These are phyloP conservation scores for Nepenthes gracilis DNA, from an alignment of 148 eudicot genomes.

Conservation along the genomic window DNA sequence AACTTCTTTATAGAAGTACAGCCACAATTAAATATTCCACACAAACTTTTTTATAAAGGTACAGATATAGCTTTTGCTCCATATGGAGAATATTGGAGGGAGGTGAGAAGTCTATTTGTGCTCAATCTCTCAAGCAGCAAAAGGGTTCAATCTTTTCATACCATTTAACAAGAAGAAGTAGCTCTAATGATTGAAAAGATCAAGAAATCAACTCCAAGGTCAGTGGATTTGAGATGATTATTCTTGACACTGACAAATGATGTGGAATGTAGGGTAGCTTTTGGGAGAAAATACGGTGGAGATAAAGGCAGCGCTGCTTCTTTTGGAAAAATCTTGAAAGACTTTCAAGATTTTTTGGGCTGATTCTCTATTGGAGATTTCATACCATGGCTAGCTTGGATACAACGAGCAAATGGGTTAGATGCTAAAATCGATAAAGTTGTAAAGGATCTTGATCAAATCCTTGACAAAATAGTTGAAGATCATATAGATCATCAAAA, in stretches of 20 bases:
- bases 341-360: slow-evolving; percentile 31
- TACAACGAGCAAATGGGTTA: slow-evolving; percentile 7
- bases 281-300: slow-evolving; percentile 53
- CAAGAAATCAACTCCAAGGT: slow-evolving; percentile 1
- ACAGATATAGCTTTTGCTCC: slow-evolving; percentile 3
- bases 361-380: slow-evolving; percentile 20
- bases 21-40: slow-evolving; percentile 4
- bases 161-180: slow-evolving; percentile 31
- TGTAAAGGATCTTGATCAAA: slow-evolving; percentile 36
- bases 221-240: slow-evolving; percentile 36
- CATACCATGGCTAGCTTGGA: slow-evolving; percentile 53
- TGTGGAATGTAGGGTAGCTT: slow-evolving; percentile 47
- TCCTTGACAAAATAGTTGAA: slow-evolving; percentile 37
- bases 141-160: slow-evolving; percentile 8
- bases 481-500: slow-evolving; percentile 10
- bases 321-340: slow-evolving; percentile 20
- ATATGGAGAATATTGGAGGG: slow-evolving; percentile 21
- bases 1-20: slow-evolving; percentile 9
- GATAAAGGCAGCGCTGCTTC: slow-evolving; percentile 21
- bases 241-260: slow-evolving; percentile 33
- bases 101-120: slow-evolving; percentile 17
- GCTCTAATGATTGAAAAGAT: slow-evolving; percentile 27
- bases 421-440: slow-evolving; percentile 27
- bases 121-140: slow-evolving; percentile 23
- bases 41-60: slow-evolving; percentile 4